Evolutionary conservation across 768 basidiomycete genomes (phyloP), one percentile per base, ranked within the genome.

Genomic region (Psilocybe sp.): DNA sequence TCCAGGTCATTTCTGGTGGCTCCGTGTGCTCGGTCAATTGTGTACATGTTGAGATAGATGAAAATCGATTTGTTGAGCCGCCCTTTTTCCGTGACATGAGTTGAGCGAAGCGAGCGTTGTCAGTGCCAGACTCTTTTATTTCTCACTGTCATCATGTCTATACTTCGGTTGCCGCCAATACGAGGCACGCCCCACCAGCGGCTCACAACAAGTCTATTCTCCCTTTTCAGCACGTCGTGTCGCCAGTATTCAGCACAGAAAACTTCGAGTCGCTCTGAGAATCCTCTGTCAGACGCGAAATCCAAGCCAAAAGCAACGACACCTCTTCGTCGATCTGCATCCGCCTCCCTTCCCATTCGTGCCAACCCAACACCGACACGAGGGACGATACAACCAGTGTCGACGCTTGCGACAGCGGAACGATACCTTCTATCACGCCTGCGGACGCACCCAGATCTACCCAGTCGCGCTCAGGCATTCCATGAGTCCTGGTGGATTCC

Each of bases 321-420:
- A 4, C 80, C 90, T 1, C 78, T 92, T 4, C 80, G 93, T 40
- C 82, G 92, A 40, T 80, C 91, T 6, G 93, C 93, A 13, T 80
- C 89, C 13, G 92, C 81, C 5, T 97, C 93, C 2, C 75, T 90
- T 38, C 85, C 91, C 6, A 90, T 96, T 53, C 87, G 93, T 44
- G 76, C 85, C 18, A 93, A 89, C 57, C 90, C 89, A 9, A 93
- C 89, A 3, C 88, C 89, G 6, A 94, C 93, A 9, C 80, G 89
- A 39, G 81, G 89, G 39, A 77, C 84, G 31, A 93, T 95, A 44
- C 79, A 84, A 45, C 62, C 88, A 12, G 84, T 95, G 10, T 83
- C 89, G 49, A 94, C 93, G 0, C 78, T 92, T 46, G 84, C 92
- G 1, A 95, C 94, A 0, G 88, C 92, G 0, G 91, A 95, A 60